These are phyloP conservation scores for Clarkia xantiana DNA, from an alignment of 345 rosid species.

Conservation along the genomic window DNA sequence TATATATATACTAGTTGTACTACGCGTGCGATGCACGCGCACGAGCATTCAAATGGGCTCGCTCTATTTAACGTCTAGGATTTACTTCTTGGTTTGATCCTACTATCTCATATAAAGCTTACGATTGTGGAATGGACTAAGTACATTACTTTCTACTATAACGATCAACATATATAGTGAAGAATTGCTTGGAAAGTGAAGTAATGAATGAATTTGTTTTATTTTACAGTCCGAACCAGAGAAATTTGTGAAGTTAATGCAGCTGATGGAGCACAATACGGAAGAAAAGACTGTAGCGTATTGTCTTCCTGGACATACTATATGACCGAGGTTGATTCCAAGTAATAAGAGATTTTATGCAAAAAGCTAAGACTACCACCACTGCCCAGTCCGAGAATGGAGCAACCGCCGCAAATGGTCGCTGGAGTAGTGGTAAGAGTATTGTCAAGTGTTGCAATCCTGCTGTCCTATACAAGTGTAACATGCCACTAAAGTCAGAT, in stretches of 20 bases:
- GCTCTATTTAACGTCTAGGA: too few relatives aligned
- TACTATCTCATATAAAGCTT: too few relatives aligned
- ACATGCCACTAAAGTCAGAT: too few relatives aligned
- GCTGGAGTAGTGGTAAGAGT: slow-evolving; percentile 16
- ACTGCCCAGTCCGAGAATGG: slow-evolving; percentile 33
- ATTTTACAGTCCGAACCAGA: slow-evolving; percentile 54
- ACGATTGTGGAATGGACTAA: too few relatives aligned
- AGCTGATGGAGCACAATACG: slow-evolving; percentile 93
- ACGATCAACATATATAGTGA: too few relatives aligned
- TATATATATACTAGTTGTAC: too few relatives aligned
- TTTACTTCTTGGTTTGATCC: too few relatives aligned
- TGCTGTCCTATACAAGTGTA: too few relatives aligned
- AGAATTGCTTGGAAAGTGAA: too few relatives aligned
- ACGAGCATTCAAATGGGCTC: too few relatives aligned
- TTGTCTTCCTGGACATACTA: slow-evolving; percentile 84
- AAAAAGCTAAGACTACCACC: slow-evolving; percentile 23
- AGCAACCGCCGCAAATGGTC: slow-evolving; percentile 47
- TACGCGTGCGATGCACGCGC: too few relatives aligned
- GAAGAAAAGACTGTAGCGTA: slow-evolving; percentile 79
- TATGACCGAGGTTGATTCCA: slow-evolving; percentile 81
- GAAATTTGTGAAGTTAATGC: slow-evolving; percentile 73
- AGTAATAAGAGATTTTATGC: slow-evolving; percentile 90
- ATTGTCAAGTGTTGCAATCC: neutral
- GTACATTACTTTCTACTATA: too few relatives aligned
- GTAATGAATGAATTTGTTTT: neutral